Conservation (phyloP, 2,329 filamentous ascomycete genomes). For the Aspergillus hiratsukae region DNA sequence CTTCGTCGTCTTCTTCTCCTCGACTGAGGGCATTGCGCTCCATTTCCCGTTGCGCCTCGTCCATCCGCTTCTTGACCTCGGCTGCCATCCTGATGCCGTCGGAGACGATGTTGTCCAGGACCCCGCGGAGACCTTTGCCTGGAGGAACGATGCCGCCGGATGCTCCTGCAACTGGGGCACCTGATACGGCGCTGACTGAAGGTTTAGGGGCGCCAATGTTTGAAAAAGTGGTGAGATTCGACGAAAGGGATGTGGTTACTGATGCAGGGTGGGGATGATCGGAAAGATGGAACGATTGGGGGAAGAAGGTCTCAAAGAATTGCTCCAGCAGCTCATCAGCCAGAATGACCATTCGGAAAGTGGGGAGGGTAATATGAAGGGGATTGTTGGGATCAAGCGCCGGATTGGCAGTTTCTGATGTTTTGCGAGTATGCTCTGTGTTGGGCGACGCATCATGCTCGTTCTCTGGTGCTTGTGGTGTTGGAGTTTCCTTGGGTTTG, state of each 20-base stretch:
- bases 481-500: constrained; percentile 22
- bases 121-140: constrained; percentile 76
- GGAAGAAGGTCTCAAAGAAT: constrained; percentile 96
- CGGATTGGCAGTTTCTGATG: constrained; percentile 75
- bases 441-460: constrained; percentile 19
- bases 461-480: constrained; percentile 10
- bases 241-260: constrained; percentile 49
- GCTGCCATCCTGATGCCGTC: constrained; percentile 95
- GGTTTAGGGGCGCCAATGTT: constrained; percentile 55
- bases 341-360: constrained; percentile 97
- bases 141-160: constrained; percentile 58
- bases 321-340: constrained; percentile 93
- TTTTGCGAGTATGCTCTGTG: constrained; percentile 51
- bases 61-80: constrained; percentile 87
- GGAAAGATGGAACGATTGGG: constrained; percentile 83
- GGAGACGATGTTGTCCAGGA: constrained; percentile 94
- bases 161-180: constrained; percentile 44
- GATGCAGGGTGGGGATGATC: constrained; percentile 53
- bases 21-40: constrained; percentile 71
- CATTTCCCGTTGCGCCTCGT: constrained; percentile 88
- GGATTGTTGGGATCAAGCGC: constrained; percentile 91
- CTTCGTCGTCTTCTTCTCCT: constrained; percentile 64
- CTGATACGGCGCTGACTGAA: constrained; percentile 36
- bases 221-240: constrained; percentile 80
- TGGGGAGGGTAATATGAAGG: constrained; percentile 90